Percentiles rank a stretch among this genome's conserved stretches.
phyloP scores from a whole-genome alignment of 805 yeast species.

The Yamadazyma paraphyllophila region DNA sequence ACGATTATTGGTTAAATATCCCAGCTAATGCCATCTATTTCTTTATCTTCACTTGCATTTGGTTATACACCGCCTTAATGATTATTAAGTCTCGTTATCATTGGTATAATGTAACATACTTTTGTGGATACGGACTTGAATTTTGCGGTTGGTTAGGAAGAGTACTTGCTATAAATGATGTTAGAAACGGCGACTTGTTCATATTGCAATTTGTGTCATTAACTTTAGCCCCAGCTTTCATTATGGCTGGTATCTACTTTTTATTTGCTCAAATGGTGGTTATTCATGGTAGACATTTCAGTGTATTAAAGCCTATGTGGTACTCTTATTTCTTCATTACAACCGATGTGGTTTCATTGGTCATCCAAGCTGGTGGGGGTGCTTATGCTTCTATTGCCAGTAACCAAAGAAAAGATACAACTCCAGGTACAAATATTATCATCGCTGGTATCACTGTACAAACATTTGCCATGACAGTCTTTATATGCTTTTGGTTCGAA shows the following conservation, averaged over 20 bases:
- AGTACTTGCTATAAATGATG: slow-evolving; percentile 26
- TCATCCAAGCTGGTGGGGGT: slow-evolving; percentile 42
- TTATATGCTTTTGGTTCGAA: slow-evolving; percentile 35
- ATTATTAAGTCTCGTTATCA: slow-evolving; percentile 30
- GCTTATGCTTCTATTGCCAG: slow-evolving; percentile 35
- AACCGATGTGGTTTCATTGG: slow-evolving; percentile 34
- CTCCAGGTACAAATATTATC: slow-evolving; percentile 36
- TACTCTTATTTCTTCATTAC: slow-evolving; percentile 42
- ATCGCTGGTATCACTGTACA: slow-evolving; percentile 39
- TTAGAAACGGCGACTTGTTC: slow-evolving; percentile 19
- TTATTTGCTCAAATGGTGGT: slow-evolving; percentile 41
- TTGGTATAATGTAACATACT: slow-evolving; percentile 40
- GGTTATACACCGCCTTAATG: slow-evolving; percentile 27
- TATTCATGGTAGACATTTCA: slow-evolving; percentile 35
- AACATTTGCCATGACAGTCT: slow-evolving; percentile 38
- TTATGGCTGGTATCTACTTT: slow-evolving; percentile 44
- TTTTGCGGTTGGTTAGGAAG: slow-evolving; percentile 40
- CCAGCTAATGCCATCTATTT: slow-evolving; percentile 34
- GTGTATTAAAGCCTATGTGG: slow-evolving; percentile 42
- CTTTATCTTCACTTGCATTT: slow-evolving; percentile 24
- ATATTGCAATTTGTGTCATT: slow-evolving; percentile 34
- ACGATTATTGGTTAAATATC: slow-evolving; percentile 21
- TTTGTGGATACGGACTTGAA: slow-evolving; percentile 36
- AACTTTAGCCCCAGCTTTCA: slow-evolving; percentile 42
- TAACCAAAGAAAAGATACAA: slow-evolving; percentile 18